Base-by-base conservation (phyloP, 371 early-diverging fungal genomes). In the Syncephalastrum contaminatum region DNA sequence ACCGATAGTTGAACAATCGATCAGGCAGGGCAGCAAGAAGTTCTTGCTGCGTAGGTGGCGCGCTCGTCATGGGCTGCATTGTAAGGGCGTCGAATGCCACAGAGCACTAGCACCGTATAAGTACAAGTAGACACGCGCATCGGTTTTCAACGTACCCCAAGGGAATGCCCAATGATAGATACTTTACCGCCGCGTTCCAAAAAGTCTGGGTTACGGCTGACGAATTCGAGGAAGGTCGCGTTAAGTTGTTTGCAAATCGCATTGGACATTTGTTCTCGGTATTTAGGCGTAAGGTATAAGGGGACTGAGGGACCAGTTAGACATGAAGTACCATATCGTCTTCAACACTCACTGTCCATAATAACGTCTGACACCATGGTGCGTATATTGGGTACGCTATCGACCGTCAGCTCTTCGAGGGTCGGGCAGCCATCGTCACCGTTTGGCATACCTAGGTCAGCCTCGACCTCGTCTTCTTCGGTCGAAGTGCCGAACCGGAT, bases 301-400 rank as follows among this genome's bases (percentile, higher is more conserved):
- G 91, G 75, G 0, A 93, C 90, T 90, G 63, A 15, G 19, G 10
- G 13, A 46, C 21, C 46, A 30, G 27, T 36, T 19, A 39, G 13
- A 42, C 19, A 19, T 43, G 40, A 19, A 47, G 39, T 14, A 1
- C 20, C 10, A 4, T 4, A 12, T 4, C 40, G 7, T 36, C 7
- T 25, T 7, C 25, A 41, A 4, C 16, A 56, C 75, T 50, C 69
- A 90, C 89, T 83, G 61, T 92, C 94, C 64, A 91, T 69, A 16
- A 90, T 69, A 0, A 92, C 90, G 67, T 93, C 92, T 1, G 90
- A 88, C 2, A 91, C 88, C 21, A 92, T 67, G 68, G 79, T 86
- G 24, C 94, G 78, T 25, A 94, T 88, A 44, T 87, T 85, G 7
- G 91, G 92, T 14, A 92, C 90, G 7, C 91, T 88, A 7, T 91